Percentiles rank a stretch among this genome's conserved stretches.
phyloP scores from a whole-genome alignment of 2,329 filamentous ascomycete genomes.

The Penicillium sp. region DNA sequence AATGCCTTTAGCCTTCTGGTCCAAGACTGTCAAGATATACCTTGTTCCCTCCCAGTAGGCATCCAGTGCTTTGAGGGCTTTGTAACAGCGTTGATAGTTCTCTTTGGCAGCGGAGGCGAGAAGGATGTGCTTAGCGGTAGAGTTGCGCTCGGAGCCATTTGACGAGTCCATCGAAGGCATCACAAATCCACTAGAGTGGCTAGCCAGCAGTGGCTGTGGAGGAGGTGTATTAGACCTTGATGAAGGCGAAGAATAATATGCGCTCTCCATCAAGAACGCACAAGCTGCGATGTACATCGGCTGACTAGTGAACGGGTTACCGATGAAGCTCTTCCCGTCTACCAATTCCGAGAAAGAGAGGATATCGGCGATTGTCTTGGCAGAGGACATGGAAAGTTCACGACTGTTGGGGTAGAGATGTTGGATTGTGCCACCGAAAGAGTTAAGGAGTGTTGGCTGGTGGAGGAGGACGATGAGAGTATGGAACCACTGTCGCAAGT shows the following conservation, averaged over 20 bases:
- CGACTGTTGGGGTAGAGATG: slow-evolving; percentile 80
- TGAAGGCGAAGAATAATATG: slow-evolving; percentile 69
- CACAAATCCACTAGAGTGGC: slow-evolving; percentile 45
- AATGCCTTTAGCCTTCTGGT: slow-evolving; percentile 86
- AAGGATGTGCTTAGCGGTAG: slow-evolving; percentile 70
- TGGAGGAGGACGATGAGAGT: slow-evolving; percentile 84
- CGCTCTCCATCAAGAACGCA: slow-evolving; percentile 84
- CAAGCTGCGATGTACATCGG: slow-evolving; percentile 92
- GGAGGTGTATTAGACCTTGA: slow-evolving; percentile 66
- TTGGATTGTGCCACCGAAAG: slow-evolving; percentile 71
- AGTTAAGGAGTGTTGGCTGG: slow-evolving; percentile 80
- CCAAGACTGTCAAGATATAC: slow-evolving; percentile 84
- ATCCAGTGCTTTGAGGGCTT: slow-evolving; percentile 79
- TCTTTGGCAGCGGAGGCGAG: slow-evolving; percentile 82
- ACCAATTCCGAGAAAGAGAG: slow-evolving; percentile 84
- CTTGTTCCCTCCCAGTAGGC: slow-evolving; percentile 85
- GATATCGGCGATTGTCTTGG: slow-evolving; percentile 90
- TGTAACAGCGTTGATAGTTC: slow-evolving; percentile 87
- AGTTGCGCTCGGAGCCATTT: slow-evolving; percentile 37
- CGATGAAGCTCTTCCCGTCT: slow-evolving; percentile 82
- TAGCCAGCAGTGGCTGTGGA: slow-evolving; percentile 37
- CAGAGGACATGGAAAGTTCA: slow-evolving; percentile 83
- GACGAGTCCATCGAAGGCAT: slow-evolving; percentile 42
- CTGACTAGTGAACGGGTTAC: slow-evolving; percentile 87
- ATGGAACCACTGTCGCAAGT: slow-evolving; percentile 71